Evolutionary conservation across 2,329 filamentous ascomycete genomes (phyloP).

Genomic region (Herpotrichia juniperi): DNA sequence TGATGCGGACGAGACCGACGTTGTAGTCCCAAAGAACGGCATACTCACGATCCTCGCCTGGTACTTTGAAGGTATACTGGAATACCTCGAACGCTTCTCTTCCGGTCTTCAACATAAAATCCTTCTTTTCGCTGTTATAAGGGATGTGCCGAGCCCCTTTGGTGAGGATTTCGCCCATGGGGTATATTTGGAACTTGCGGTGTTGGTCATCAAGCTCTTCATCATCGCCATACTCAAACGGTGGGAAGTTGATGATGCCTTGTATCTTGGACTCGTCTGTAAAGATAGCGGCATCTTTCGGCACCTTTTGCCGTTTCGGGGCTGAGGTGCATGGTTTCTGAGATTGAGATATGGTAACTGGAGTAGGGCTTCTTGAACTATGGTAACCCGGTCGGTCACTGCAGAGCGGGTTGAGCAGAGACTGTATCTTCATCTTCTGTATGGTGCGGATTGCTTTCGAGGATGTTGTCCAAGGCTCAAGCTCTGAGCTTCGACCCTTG

Average conservation of each 20-base stretch:
- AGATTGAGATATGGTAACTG: slow-evolving; percentile 13
- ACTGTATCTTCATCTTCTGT: slow-evolving; percentile 46
- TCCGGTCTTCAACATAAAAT: slow-evolving; percentile 84
- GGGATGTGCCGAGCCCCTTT: slow-evolving; percentile 72
- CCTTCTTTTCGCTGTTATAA: slow-evolving; percentile 93
- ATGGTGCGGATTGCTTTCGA: not conserved
- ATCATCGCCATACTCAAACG: slow-evolving; percentile 68
- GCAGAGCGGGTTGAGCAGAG: slow-evolving; percentile 47
- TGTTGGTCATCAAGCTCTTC: slow-evolving; percentile 64
- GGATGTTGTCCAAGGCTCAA: slow-evolving; percentile 7
- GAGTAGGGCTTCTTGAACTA: slow-evolving; percentile 19
- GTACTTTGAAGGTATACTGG: slow-evolving; percentile 79
- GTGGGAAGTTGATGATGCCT: slow-evolving; percentile 74
- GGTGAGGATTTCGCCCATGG: slow-evolving; percentile 63
- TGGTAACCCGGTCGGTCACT: slow-evolving; percentile 21
- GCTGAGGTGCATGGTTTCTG: slow-evolving; percentile 9
- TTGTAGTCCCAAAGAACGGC: slow-evolving; percentile 98
- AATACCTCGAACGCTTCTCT: slow-evolving; percentile 89
- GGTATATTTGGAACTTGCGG: slow-evolving; percentile 68
- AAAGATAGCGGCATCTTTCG: slow-evolving; percentile 70
- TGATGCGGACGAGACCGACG: slow-evolving; percentile 89
- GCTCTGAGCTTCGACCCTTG: slow-evolving; percentile 17
- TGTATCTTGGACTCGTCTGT: slow-evolving; percentile 63
- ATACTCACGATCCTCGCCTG: slow-evolving; percentile 68
- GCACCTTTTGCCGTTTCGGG: slow-evolving; percentile 60